phyloP scores from a whole-genome alignment of 495 filamentous ascomycete genomes.

The Schizothecium vesticola region DNA sequence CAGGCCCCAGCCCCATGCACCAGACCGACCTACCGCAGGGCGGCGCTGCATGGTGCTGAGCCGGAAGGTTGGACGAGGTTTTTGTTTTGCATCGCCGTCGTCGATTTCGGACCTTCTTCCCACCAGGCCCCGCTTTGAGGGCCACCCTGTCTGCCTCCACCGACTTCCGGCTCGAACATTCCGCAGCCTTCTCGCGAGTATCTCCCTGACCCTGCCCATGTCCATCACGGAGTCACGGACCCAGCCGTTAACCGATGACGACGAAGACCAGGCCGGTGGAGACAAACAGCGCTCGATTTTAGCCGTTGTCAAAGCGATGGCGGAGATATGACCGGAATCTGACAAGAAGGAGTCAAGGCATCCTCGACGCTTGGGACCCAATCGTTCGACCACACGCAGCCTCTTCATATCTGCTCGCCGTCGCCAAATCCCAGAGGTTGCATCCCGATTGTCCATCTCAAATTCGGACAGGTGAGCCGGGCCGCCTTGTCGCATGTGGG shows the following conservation, averaged over 20 bases:
- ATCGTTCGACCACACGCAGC: not conserved
- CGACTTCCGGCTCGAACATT: not conserved
- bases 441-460: not conserved
- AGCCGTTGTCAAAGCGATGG: not conserved
- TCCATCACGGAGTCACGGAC: not conserved
- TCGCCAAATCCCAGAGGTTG: not conserved
- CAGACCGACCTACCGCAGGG: constrained; percentile 11
- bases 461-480: not conserved
- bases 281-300: not conserved
- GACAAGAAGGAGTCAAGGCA: not conserved
- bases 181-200: not conserved
- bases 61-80: constrained; percentile 12
- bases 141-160: not conserved
- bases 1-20: not conserved
- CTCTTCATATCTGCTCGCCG: not conserved
- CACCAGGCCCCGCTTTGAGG: constrained; percentile 9
- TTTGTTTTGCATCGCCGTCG: constrained; percentile 9
- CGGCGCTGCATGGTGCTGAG: constrained; percentile 18
- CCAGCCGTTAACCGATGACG: not conserved
- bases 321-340: not conserved
- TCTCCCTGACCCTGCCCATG: not conserved
- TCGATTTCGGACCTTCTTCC: constrained; percentile 24
- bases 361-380: not conserved
- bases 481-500: not conserved
- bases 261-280: not conserved